Conservation (phyloP, 2,329 filamentous ascomycete species). For the Fusarium marasasianum region DNA sequence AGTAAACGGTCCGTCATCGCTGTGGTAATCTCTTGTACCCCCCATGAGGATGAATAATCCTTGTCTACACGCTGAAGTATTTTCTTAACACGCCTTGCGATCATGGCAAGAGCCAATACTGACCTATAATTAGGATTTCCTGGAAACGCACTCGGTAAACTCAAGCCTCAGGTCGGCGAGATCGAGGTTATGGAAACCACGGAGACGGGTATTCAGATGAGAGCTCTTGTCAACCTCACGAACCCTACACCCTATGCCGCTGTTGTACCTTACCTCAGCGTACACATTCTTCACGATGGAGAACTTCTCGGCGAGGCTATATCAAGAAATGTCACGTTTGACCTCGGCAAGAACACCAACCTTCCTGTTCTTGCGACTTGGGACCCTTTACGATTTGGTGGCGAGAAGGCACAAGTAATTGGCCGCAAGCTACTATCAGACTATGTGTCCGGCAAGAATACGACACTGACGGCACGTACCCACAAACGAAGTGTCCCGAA, state of each 20-base stretch:
- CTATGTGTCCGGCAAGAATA: constrained; percentile 89
- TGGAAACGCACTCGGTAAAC: constrained; percentile 58
- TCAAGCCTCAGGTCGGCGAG: constrained; percentile 73
- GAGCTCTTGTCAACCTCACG: constrained; percentile 80
- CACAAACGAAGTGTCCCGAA: constrained; percentile 78
- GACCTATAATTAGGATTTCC: constrained; percentile 64
- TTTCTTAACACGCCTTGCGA: constrained; percentile 42
- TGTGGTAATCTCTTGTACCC: constrained; percentile 47
- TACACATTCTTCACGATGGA: constrained; percentile 78
- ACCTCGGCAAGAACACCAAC: constrained; percentile 76
- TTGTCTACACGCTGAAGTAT: constrained; percentile 43
- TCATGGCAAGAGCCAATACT: constrained; percentile 42
- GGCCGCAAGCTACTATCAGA: constrained; percentile 81
- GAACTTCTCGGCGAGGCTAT: constrained; percentile 80
- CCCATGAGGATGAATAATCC: constrained; percentile 42
- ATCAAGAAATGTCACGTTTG: constrained; percentile 69
- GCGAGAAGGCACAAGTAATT: constrained; percentile 66
- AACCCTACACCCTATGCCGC: constrained; percentile 92
- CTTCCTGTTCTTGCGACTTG: constrained; percentile 75
- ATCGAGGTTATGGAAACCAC: constrained; percentile 79
- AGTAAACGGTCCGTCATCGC: constrained; percentile 88
- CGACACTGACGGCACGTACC: constrained; percentile 76
- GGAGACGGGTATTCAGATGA: constrained; percentile 73
- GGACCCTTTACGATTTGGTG: constrained; percentile 73
- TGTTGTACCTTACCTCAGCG: constrained; percentile 79